A percentile compares a stretch with the other conserved stretches of the same genome.
Evolutionary conservation across 208 protist genomes (phyloP).

Genomic region (Leishmania aethiopica): DNA sequence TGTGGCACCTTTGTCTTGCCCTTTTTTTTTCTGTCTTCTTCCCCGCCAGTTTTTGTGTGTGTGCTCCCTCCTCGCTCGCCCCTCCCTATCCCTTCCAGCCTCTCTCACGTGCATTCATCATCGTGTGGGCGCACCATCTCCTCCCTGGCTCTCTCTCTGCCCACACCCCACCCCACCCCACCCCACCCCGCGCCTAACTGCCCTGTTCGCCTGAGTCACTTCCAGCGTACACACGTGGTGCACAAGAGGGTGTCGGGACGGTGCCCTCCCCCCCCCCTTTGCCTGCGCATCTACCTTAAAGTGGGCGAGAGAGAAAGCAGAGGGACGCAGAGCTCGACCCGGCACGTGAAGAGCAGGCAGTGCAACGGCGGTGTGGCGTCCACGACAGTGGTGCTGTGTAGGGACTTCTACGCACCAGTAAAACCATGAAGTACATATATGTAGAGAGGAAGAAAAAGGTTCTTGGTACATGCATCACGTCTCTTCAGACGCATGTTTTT

Average conservation of each 20-base stretch:
- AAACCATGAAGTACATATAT: neutral
- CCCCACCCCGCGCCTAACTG: neutral
- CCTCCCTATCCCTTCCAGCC: neutral
- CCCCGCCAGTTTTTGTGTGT: neutral
- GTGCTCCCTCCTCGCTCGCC: neutral
- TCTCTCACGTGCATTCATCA: neutral
- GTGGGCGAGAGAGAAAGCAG: neutral
- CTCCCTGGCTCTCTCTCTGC: neutral
- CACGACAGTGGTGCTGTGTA: neutral
- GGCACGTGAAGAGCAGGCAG: neutral
- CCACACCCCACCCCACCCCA: too few species aligned
- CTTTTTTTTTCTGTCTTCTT: neutral
- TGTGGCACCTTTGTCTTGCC: neutral
- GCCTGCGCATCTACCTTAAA: neutral
- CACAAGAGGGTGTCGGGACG: neutral
- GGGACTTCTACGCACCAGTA: neutral
- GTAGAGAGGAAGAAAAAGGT: neutral
- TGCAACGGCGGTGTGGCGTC: neutral
- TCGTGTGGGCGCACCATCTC: neutral
- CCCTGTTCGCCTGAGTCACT: neutral
- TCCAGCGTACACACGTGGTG: neutral
- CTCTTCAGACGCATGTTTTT: neutral
- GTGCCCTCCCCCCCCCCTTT: neutral
- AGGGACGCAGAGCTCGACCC: neutral
- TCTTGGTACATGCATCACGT: neutral